These are phyloP conservation scores for Salix caprea DNA, from an alignment of 345 rosid genomes.

Conservation along the genomic window DNA sequence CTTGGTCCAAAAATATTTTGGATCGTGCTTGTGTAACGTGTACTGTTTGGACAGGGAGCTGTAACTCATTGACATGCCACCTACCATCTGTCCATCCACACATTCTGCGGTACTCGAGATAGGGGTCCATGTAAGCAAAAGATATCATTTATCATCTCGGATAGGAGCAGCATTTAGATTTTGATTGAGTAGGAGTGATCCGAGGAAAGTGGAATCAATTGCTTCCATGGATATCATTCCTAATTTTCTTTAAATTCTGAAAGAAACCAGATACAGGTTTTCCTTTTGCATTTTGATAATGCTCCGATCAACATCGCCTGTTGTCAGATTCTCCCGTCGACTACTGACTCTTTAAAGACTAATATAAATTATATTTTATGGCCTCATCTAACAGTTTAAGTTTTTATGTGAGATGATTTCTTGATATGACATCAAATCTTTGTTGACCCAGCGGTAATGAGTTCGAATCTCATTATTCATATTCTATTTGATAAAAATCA, in stretches of 20 bases:
- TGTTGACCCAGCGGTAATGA: too few relatives aligned
- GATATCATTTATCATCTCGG: background rate
- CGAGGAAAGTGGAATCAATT: background rate
- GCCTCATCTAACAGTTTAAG: too few relatives aligned
- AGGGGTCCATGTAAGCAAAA: background rate
- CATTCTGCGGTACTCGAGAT: background rate
- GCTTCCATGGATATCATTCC: background rate
- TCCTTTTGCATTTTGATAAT: background rate
- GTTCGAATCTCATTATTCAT: rapidly evolving
- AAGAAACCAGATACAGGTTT: background rate
- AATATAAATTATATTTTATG: too few relatives aligned
- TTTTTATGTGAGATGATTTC: too few relatives aligned
- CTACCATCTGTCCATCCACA: background rate
- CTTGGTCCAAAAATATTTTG: background rate
- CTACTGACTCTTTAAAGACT: background rate
- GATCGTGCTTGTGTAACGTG: background rate
- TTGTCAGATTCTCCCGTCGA: background rate
- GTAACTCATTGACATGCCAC: background rate
- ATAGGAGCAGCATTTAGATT: background rate
- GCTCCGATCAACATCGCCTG: background rate
- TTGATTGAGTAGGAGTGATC: background rate
- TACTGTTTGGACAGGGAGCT: background rate
- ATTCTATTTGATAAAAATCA: too few relatives aligned
- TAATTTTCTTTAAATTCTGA: background rate
- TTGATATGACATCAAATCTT: too few relatives aligned